These are phyloP conservation scores for Malassezia obtusa DNA, from an alignment of 1,284 basidiomycete genomes.

Conservation along the genomic window DNA sequence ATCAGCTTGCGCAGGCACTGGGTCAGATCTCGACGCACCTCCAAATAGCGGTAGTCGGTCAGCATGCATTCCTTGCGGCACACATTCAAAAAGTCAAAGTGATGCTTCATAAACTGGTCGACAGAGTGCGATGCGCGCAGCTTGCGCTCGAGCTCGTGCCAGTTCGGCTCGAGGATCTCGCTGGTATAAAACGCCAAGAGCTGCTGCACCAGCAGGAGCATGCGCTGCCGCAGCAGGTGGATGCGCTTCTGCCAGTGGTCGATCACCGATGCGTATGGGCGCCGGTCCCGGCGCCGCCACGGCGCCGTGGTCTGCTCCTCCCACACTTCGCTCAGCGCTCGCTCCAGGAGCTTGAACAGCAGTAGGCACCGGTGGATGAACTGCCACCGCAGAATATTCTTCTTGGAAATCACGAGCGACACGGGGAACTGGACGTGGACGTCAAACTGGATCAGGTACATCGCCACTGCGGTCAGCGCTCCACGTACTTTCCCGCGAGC, in stretches of 20 bases:
- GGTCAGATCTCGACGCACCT: conserved; percentile 1
- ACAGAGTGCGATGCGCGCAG: conserved; percentile 38
- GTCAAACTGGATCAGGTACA: conserved; percentile 43
- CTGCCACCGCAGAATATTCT: conserved; percentile 46
- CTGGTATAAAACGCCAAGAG: conserved; percentile 40
- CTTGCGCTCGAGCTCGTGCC: conserved; percentile 34
- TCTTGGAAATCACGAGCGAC: conserved; percentile 47
- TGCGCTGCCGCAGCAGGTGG: conserved; percentile 38
- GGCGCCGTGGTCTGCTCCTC: conserved; percentile 27
- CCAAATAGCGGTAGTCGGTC: conserved; percentile 35
- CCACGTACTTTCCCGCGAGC: conserved; percentile 50
- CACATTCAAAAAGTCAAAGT: conserved; percentile 43
- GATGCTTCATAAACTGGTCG: conserved; percentile 45
- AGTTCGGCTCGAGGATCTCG: conserved; percentile 46
- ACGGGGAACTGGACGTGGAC: conserved; percentile 45
- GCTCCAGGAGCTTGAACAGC: conserved; percentile 42
- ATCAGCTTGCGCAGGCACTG: conserved; percentile 32
- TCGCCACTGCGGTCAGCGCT: conserved; percentile 15
- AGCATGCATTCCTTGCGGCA: conserved; percentile 46
- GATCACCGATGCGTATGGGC: conserved; percentile 21
- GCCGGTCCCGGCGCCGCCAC: conserved; percentile 27
- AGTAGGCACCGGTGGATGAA: conserved; percentile 42
- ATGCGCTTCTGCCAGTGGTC: conserved; percentile 43
- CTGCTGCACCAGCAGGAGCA: conserved; percentile 45
- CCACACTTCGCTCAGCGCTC: conserved; percentile 38